Evolutionary conservation across 768 basidiomycete species (phyloP), one percentile per base, ranked within the genome.

Genomic region (Sutorius australiensis): DNA sequence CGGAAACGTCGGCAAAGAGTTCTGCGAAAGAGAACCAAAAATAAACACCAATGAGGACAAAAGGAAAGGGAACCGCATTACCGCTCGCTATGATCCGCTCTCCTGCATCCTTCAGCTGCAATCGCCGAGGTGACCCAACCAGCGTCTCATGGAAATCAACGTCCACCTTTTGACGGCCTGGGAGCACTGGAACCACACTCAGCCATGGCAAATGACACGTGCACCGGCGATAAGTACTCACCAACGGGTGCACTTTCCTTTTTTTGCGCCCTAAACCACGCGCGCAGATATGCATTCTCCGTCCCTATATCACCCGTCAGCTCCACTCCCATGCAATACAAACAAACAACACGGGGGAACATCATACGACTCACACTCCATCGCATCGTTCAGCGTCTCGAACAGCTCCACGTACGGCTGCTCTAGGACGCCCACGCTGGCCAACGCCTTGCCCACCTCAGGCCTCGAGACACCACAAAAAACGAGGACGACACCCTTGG

Each of bases 281-380:
- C 85, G 48, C 80, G 81, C 56, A 98, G 65, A 71, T 97, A 97
- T 0, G 83, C 88, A 70, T 98, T 98, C 72, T 98, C 94, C 0
- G 92, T 95, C 94, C 94, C 89, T 80, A 24, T 40, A 28, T 42
- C 54, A 46, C 60, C 41, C 12, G 39, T 55, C 37, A 57, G 56
- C 44, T 49, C 44, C 38, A 42, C 16, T 39, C 40, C 17, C 41
- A 34, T 2, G 44, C 38, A 42, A 38, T 14, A 30, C 37, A 49
- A 17, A 46, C 42, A 53, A 42, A 53, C 43, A 43, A 33, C 36
- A 42, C 24, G 32, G 57, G 17, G 44, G 33, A 21, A n/a, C 5
- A 14, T n/a, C 41, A 24, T 43, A 55, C 42, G 14, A 75, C 88
- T 67, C 63, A 90, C 89, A 95, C 70, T 98, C 95, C 77, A 98